These are phyloP conservation scores for Penicillium riverlandense DNA, from an alignment of 495 filamentous ascomycete species.

Conservation along the genomic window DNA sequence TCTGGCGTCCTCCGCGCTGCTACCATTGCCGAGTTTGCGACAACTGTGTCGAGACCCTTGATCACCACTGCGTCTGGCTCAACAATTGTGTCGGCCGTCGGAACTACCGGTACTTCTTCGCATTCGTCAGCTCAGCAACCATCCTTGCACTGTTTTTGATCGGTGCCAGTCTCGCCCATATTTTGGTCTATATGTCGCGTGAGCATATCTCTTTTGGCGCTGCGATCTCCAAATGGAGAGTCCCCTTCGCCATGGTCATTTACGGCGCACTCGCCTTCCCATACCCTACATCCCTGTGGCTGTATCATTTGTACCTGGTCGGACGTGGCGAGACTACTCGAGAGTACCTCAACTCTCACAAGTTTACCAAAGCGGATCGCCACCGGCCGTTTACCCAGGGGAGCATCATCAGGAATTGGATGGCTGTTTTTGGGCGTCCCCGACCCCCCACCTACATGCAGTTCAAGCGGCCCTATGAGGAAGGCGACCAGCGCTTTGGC, in stretches of 20 bases:
- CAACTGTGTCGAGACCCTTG: constrained; percentile 94
- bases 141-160: constrained; percentile 71
- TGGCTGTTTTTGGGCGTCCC: constrained; percentile 72
- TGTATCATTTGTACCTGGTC: constrained; percentile 86
- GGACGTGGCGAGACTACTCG: constrained; percentile 88
- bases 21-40: constrained; percentile 97
- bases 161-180: constrained; percentile 69
- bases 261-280: constrained; percentile 67
- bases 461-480: constrained; percentile 70
- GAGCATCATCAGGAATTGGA: constrained; percentile 69
- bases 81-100: constrained; percentile 97
- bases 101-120: constrained; percentile 97
- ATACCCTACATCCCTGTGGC: constrained; percentile 77
- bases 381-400: constrained; percentile 86
- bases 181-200: constrained; percentile 60
- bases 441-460: constrained; percentile 84
- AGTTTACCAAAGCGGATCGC: constrained; percentile 84
- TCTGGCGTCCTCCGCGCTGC: constrained; percentile 91
- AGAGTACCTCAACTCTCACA: constrained; percentile 92
- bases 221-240: constrained; percentile 60
- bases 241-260: constrained; percentile 85
- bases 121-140: constrained; percentile 70
- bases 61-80: constrained; percentile 98
- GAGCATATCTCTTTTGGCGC: constrained; percentile 56
- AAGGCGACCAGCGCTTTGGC: constrained; percentile 83